Base-by-base conservation (phyloP, 1,139 yeast species). In the Waltiozyma sp. region DNA sequence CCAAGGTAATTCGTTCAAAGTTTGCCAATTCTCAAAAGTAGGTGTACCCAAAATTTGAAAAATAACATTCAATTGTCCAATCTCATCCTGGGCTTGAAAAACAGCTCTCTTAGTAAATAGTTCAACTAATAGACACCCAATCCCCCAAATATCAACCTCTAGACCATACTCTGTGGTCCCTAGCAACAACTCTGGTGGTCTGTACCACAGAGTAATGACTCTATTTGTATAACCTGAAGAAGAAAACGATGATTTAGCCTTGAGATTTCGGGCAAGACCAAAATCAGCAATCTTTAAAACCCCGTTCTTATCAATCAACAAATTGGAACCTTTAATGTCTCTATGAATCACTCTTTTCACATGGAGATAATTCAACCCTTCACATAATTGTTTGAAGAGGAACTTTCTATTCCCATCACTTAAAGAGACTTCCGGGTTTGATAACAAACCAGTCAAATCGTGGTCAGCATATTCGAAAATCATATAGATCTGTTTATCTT, bases 141-240 rank as follows among this genome's bases (percentile, higher is more conserved):
- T 81, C 0, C 98, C 96, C 98, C 98, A 91, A 49, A 88, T 80
- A 61, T 91, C 98, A 13, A 91, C 93, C 53, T 86, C 95, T 38
- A 89, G 68, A 0, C 93, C 93, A 62, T 91, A 91, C 47, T 80
- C 80, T 0, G 97, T 89, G 0, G 95, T 80, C 2, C 98, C 98
- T 43, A 91, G 62, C 38, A 91, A 66, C 38, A 91, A 71, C 62
- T 91, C 98, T 0, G 98, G 98, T 1, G 98, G 98, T 47, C 98
- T 72, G 61, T 91, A 91, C 98, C 98, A 91, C 38, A 91, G 68
- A 0, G 98, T 91, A 39, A 91, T 91, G 38, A 91, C 98, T 44
- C 98, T 68, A 59, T 91, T 91, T 1, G 98, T 89, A 62, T 89
- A 91, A 54, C 84, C 85, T 2, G 71, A 68, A 7, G 63, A 64